Evolutionary conservation across 108 stramenopile species (phyloP), one percentile per base, ranked within the genome.

Genomic region (Schizochytrium sp.): DNA sequence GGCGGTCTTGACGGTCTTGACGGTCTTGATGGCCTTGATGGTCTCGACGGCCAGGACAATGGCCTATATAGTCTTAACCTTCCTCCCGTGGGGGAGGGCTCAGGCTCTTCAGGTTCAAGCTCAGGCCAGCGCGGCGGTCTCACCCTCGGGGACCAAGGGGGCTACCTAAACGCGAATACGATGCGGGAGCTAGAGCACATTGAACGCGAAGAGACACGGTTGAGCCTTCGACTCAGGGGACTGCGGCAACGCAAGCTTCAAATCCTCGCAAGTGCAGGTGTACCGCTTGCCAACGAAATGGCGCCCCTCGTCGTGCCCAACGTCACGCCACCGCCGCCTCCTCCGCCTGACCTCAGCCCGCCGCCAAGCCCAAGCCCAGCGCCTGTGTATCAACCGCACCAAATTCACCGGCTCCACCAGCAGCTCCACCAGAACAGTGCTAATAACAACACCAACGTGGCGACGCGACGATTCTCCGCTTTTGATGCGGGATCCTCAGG

Each of bases 341-440:
- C 73, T 46, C 73, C 50, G 73, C 73, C 46, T 4, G 73, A 53
- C 12, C 50, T 53, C 50, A 83, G 49, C 73, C 73, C 73, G 7
- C 46, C 73, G 4, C 53, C 50, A 50, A 64, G 61, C 61, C 49
- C 73, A 46, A 83, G 46, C 50, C 73, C 73, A n/a, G 49, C 28
- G 44, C 73, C 46, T 46, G 4, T 83, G 28, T 42, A 42, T 13
- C 13, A n/a, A n/a, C 72, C 72, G n/a, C 72, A n/a, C 17, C 72
- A 72, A 0, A 19, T 0, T 19, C 58, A 15, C 19, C 58, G 17
- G 15, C 58, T 15, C 58, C 17, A 15, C 0, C 58, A 59, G 19
- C 58, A 59, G 58, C 58, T 17, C 17, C 58, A 59, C 17, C 58
- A 59, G 58, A 28, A 28, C 58, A 59, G 58, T 42, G 42, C 41